Base-by-base conservation (phyloP, 169 alveolate species). In the Babesia bigemina region DNA sequence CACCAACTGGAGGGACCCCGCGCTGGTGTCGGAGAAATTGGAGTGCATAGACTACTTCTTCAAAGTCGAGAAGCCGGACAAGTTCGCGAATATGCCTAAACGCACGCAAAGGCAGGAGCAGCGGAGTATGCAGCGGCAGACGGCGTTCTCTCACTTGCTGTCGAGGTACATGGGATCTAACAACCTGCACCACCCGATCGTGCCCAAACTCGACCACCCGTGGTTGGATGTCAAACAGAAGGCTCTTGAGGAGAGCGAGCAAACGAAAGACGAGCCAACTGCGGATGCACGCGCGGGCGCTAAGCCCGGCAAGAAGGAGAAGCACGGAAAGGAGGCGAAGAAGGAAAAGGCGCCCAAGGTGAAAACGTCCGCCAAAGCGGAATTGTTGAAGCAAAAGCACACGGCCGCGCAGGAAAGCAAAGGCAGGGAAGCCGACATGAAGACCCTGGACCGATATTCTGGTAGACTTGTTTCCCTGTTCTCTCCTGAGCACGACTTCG, bases 171-270 rank as follows among this genome's bases (percentile, higher is more conserved):
- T 89, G 84, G 94, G 87, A 50, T 88, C 90, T 44, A 85, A 74
- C 74, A 89, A 78, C 79, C 70, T 89, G 29, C 94, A 89, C 62
- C 94, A 89, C 48, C 94, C 94, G 19, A 85, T 89, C 9, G 87
- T 89, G 49, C 82, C 83, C 24, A 82, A 86, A 58, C 83, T 83
- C 58, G 94, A 89, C 26, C 91, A 89, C 58, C 75, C 47, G 45
- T 86, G 91, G 81, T 55, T 89, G 19, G 88, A 70, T 45, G 69
- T 50, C 61, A 75, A 88, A 66, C 60, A 24, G 21, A 36, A 8
- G 36, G 61, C 53, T 24, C 75, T 70, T 29, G 63, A 66, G 36
- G 65, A 74, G 17, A 61, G 63, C 0, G 69, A 50, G 28, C 28
- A 57, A 33, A 59, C 48, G 39, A 17, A 19, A 22, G 55, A 53